Conservation (phyloP, 805 yeast genomes). For the Saccharomycopsis capsularis region DNA sequence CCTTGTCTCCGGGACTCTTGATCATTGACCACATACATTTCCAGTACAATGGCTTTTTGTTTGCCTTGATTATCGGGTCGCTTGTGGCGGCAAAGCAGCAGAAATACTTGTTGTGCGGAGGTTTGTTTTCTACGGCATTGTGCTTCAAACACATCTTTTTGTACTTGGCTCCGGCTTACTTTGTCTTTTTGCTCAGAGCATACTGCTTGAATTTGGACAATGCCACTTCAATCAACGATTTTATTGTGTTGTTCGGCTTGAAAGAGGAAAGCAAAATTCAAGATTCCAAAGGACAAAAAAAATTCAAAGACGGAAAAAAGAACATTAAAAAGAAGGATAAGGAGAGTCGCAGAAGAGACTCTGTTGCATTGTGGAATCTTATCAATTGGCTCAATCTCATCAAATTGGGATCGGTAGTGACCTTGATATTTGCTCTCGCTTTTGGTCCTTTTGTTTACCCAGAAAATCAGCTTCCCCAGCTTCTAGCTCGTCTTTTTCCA, state of each 20-base stretch:
- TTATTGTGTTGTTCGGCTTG: neutral
- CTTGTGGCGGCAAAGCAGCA: slow-evolving; percentile 62
- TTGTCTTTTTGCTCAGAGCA: slow-evolving; percentile 65
- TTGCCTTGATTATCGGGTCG: slow-evolving; percentile 71
- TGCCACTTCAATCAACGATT: neutral
- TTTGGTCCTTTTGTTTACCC: slow-evolving; percentile 69
- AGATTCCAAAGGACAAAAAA: slow-evolving; percentile 27
- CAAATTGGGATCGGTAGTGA: slow-evolving; percentile 57
- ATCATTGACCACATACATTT: slow-evolving; percentile 94
- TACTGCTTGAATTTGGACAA: slow-evolving; percentile 48
- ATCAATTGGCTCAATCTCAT: slow-evolving; percentile 51
- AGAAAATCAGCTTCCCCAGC: slow-evolving; percentile 52
- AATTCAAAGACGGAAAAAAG: slow-evolving; percentile 2
- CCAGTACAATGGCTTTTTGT: slow-evolving; percentile 93
- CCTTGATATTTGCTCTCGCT: slow-evolving; percentile 55
- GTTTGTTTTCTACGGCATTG: slow-evolving; percentile 64
- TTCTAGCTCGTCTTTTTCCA: slow-evolving; percentile 74
- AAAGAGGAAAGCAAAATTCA: neutral
- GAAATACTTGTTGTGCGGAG: slow-evolving; percentile 52
- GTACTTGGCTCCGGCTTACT: slow-evolving; percentile 91
- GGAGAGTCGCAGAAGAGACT: neutral
- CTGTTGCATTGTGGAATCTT: slow-evolving; percentile 22
- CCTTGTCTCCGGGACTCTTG: slow-evolving; percentile 81
- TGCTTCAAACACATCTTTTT: slow-evolving; percentile 94
- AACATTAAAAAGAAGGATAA: neutral